These are phyloP conservation scores for Onygenales sp. DNA, from an alignment of 2,329 filamentous ascomycete genomes.

Conservation along the genomic window DNA sequence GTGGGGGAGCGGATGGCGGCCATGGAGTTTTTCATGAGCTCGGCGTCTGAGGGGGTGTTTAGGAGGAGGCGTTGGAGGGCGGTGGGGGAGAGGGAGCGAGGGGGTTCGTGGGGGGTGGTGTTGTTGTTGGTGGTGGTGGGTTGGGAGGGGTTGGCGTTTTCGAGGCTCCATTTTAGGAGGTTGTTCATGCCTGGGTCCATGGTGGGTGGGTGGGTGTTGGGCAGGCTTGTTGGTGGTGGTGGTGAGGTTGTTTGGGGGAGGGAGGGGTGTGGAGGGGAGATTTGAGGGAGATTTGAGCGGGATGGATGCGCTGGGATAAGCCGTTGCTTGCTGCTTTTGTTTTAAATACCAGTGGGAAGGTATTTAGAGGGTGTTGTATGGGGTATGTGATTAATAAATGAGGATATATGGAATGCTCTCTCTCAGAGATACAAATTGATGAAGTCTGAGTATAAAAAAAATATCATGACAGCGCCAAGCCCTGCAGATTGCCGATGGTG, in stretches of 20 bases:
- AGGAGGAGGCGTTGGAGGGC: conserved; percentile 22
- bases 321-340: too few relatives aligned
- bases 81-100: conserved; percentile 15
- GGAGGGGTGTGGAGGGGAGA: too few relatives aligned
- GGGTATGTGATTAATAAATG: too few relatives aligned
- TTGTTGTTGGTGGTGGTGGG: conserved; percentile 10
- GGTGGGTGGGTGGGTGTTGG: conserved; percentile 20
- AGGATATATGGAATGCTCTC: too few relatives aligned
- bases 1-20: conserved; percentile 59
- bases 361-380: too few relatives aligned
- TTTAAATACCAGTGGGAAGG: too few relatives aligned
- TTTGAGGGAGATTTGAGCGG: too few relatives aligned
- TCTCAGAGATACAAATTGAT: too few relatives aligned
- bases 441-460: too few relatives aligned
- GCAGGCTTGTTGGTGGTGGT: conserved; percentile 10
- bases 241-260: not conserved
- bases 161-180: conserved; percentile 69
- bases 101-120: conserved; percentile 9
- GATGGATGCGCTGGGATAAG: too few relatives aligned
- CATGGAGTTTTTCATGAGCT: conserved; percentile 84
- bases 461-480: too few relatives aligned
- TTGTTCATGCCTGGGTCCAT: conserved; percentile 60
- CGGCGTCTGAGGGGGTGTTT: conserved; percentile 79
- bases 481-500: too few relatives aligned
- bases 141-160: conserved; percentile 44